Evolutionary conservation across 305 asterid genomes (phyloP).

Genomic region (Ilex paraguariensis): DNA sequence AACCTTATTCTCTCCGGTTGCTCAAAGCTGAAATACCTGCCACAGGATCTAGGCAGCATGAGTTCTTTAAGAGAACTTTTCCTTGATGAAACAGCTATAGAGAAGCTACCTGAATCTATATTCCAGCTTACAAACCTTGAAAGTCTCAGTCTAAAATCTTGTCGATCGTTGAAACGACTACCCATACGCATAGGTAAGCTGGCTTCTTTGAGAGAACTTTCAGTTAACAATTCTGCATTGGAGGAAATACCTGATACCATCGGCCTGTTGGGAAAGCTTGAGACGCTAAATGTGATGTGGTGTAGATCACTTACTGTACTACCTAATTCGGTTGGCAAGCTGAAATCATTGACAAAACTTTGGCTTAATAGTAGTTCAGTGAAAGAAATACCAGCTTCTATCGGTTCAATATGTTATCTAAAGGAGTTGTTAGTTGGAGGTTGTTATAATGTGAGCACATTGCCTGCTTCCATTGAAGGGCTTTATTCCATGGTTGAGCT

Average conservation of each 20-base stretch:
- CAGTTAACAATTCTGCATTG: conserved; percentile 17
- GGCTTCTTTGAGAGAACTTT: conserved; percentile 16
- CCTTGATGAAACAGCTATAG: conserved; percentile 20
- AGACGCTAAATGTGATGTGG: conserved; percentile 20
- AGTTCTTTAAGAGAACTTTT: conserved; percentile 24
- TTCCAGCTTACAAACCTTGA: conserved; percentile 21
- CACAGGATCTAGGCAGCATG: conserved; percentile 22
- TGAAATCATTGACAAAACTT: conserved; percentile 23
- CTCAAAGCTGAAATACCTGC: conserved; percentile 18
- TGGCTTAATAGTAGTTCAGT: conserved; percentile 15
- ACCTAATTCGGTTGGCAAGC: conserved; percentile 25
- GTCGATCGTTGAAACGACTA: conserved; percentile 16
- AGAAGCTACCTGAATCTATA: conserved; percentile 16
- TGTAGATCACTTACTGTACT: conserved; percentile 16
- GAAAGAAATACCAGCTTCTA: conserved; percentile 16
- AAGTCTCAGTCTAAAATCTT: conserved; percentile 13
- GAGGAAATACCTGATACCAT: conserved; percentile 23
- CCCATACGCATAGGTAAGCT: conserved; percentile 23
- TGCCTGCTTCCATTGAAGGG: conserved; percentile 16
- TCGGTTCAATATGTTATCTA: conserved; percentile 24
- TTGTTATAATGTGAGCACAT: conserved; percentile 13
- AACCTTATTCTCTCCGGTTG: conserved; percentile 32
- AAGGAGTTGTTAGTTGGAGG: conserved; percentile 13
- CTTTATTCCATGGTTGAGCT: conserved; percentile 22
- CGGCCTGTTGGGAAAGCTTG: conserved; percentile 22